These are phyloP conservation scores for Tilletia horrida DNA, from an alignment of 1,284 basidiomycete genomes.

Conservation along the genomic window DNA sequence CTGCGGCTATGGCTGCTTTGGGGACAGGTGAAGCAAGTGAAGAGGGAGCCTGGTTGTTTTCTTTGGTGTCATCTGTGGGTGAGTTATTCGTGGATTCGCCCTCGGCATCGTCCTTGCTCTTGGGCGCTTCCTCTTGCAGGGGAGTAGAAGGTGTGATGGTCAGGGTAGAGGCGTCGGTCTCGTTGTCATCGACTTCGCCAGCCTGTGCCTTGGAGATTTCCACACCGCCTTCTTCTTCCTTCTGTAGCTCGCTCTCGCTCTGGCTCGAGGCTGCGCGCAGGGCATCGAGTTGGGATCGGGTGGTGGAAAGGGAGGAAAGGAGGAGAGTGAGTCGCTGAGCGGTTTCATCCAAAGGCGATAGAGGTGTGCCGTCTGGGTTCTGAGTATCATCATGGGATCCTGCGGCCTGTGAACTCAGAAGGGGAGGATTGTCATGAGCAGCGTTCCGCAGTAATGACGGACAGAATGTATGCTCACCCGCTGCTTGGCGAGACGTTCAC, in stretches of 20 bases:
- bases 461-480: neutral
- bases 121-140: neutral
- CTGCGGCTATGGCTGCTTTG: neutral
- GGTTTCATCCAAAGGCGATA: constrained; percentile 6
- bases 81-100: neutral
- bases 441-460: neutral
- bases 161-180: neutral
- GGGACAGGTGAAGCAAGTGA: neutral
- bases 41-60: neutral
- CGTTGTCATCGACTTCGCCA: neutral
- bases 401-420: neutral
- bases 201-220: neutral
- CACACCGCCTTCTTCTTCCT: neutral
- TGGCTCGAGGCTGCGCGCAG: neutral
- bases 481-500: neutral
- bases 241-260: neutral
- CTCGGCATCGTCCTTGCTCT: too few species aligned
- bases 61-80: neutral
- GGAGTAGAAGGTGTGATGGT: neutral
- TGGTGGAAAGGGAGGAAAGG: constrained; percentile 11
- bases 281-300: constrained; percentile 10
- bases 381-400: neutral
- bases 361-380: neutral
- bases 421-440: neutral
- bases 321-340: constrained; percentile 8